Evolutionary conservation across 2,329 filamentous ascomycete genomes (phyloP).

Genomic region (Cladobotryum mycophilum): DNA sequence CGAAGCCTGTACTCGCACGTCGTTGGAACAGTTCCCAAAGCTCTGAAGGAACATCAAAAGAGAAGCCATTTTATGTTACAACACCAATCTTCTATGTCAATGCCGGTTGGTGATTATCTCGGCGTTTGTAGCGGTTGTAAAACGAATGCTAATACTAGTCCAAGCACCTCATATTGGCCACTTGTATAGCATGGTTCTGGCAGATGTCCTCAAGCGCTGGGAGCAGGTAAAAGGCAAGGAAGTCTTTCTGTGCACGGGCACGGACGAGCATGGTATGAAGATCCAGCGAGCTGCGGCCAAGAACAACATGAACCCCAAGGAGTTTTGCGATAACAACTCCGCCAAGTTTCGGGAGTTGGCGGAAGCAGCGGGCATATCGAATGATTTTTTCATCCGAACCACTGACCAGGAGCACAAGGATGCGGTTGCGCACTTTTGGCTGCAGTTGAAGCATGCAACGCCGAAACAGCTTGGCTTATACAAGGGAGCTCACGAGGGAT

Average conservation of each 20-base stretch:
- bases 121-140: neutral
- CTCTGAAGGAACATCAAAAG: constrained; percentile 12
- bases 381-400: constrained; percentile 89
- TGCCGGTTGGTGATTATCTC: constrained; percentile 53
- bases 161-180: constrained; percentile 89
- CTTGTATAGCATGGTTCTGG: constrained; percentile 84
- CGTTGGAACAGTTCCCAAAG: constrained; percentile 29
- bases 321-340: constrained; percentile 84
- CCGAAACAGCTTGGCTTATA: constrained; percentile 70
- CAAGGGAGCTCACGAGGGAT: constrained; percentile 79
- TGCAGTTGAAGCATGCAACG: constrained; percentile 52
- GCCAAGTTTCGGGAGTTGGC: constrained; percentile 74
- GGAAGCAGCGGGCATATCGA: constrained; percentile 58
- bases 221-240: constrained; percentile 64
- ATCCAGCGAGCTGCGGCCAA: constrained; percentile 78
- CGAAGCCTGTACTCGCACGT: constrained; percentile 15
- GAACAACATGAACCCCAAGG: constrained; percentile 64
- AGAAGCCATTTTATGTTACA: constrained; percentile 90
- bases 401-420: constrained; percentile 76
- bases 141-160: neutral
- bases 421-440: constrained; percentile 87
- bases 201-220: constrained; percentile 91
- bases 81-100: constrained; percentile 99
- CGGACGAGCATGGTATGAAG: constrained; percentile 97
- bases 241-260: constrained; percentile 79